A percentile compares a stretch with the other conserved stretches of the same genome.
Evolutionary conservation across 2,329 filamentous ascomycete genomes (phyloP).

Genomic region (Paraphoma chrysanthemicola): DNA sequence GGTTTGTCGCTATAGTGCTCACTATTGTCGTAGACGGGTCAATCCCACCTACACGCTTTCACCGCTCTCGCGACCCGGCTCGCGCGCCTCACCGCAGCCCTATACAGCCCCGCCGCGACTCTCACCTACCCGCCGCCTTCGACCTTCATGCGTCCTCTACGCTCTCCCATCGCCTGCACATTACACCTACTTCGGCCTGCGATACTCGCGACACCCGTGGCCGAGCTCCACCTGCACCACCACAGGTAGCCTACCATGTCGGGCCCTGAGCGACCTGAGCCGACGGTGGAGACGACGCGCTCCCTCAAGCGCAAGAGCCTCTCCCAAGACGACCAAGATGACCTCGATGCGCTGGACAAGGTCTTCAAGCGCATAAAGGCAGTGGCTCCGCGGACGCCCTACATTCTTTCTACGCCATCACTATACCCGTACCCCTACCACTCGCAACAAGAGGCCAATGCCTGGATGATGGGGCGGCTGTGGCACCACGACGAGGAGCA

Average conservation of each 20-base stretch:
- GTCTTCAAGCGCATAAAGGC: slow-evolving; percentile 53
- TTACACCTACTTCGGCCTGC: slow-evolving; percentile 12
- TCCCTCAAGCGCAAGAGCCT: slow-evolving; percentile 35
- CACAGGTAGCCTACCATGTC: slow-evolving; percentile 36
- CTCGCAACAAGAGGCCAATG: slow-evolving; percentile 48
- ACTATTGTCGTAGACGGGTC: slow-evolving; percentile 4
- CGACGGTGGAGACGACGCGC: slow-evolving; percentile 31
- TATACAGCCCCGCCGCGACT: slow-evolving; percentile 2
- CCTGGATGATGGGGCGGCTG: slow-evolving; percentile 57
- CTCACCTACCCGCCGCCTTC: slow-evolving; percentile 3
- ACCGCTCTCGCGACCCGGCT: neutral
- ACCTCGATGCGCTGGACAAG: slow-evolving; percentile 50
- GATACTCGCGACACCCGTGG: slow-evolving; percentile 5
- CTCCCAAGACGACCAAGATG: slow-evolving; percentile 40
- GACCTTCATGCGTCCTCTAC: slow-evolving; percentile 24
- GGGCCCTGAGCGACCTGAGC: slow-evolving; percentile 32
- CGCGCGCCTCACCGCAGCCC: slow-evolving; percentile 1
- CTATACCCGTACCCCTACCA: slow-evolving; percentile 53
- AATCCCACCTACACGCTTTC: slow-evolving; percentile 6
- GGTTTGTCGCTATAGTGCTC: slow-evolving; percentile 7
- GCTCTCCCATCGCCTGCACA: slow-evolving; percentile 10
- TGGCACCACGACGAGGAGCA: slow-evolving; percentile 64
- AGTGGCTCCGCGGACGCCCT: slow-evolving; percentile 52
- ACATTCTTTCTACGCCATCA: slow-evolving; percentile 57
- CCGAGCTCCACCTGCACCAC: neutral